Conservation (phyloP, 805 yeast species). For the Candida multigemmis region DNA sequence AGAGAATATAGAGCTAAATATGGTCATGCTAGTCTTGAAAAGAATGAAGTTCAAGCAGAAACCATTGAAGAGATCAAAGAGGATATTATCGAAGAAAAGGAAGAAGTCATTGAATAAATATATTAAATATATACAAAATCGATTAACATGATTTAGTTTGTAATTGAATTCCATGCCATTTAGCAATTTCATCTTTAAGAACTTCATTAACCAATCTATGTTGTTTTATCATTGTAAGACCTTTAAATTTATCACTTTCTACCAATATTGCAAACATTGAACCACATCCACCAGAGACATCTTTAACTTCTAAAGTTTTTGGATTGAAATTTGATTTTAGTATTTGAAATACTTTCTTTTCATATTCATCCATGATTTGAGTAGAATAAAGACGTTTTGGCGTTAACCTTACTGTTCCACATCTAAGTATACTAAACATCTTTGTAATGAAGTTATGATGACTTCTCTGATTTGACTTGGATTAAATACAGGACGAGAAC, state of each 20-base stretch:
- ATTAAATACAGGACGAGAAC: no score
- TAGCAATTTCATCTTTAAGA: constrained; percentile 72
- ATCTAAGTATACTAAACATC: no score
- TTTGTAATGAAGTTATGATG: no score
- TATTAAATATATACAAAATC: not conserved
- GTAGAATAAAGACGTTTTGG: constrained; percentile 1
- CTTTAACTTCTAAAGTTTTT: constrained; percentile 53
- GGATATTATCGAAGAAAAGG: constrained; percentile 62
- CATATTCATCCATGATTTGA: constrained; percentile 48
- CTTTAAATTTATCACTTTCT: constrained; percentile 66
- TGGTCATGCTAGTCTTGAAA: constrained; percentile 24
- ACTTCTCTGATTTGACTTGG: no score
- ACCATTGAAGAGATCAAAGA: constrained; percentile 70
- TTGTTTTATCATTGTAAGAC: constrained; percentile 79
- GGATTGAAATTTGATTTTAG: constrained; percentile 55
- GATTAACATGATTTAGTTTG: constrained; percentile 40
- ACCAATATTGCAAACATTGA: constrained; percentile 91
- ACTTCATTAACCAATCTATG: constrained; percentile 81
- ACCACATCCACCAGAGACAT: constrained; percentile 92
- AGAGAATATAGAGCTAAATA: constrained; percentile 55
- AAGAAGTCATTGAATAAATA: constrained; percentile 50
- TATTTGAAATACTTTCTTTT: constrained; percentile 50
- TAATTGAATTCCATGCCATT: constrained; percentile 94
- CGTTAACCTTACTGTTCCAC: no score
- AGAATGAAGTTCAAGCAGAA: constrained; percentile 41